phyloP scores from a whole-genome alignment of 164 flowering plant genomes.

The Berberis vulgaris region DNA sequence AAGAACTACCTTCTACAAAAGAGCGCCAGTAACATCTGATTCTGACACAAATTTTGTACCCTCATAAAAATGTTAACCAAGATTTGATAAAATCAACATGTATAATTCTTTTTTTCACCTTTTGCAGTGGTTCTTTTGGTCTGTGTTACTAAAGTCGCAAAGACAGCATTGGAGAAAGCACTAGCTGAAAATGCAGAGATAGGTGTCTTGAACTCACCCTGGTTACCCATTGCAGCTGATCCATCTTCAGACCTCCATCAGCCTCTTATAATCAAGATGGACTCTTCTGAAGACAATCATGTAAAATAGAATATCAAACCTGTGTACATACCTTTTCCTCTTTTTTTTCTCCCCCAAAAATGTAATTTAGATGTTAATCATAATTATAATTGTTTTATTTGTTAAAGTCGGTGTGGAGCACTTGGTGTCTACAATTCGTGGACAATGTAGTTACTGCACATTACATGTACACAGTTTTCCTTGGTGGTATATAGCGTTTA shows the following conservation, averaged over 20 bases:
- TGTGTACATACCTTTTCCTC: conserved; percentile 33
- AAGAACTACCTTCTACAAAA: no score
- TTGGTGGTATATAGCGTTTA: no score
- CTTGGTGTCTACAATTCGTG: neutral
- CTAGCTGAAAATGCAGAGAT: conserved; percentile 64
- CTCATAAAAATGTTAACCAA: no score
- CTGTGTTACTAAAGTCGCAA: conserved; percentile 69
- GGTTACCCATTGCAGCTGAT: conserved; percentile 40
- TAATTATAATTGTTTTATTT: no score
- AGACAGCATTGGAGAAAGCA: conserved; percentile 77
- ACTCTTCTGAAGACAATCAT: conserved; percentile 33
- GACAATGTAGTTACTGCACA: neutral
- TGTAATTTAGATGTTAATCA: neutral
- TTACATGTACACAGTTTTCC: no score
- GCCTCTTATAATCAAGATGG: conserved; percentile 75
- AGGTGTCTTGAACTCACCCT: conserved; percentile 27
- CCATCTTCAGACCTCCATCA: conserved; percentile 44
- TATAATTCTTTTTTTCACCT: neutral
- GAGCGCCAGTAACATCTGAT: no score
- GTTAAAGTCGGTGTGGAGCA: neutral
- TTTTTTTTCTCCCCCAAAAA: neutral
- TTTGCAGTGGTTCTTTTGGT: conserved; percentile 54
- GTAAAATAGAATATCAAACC: conserved; percentile 24
- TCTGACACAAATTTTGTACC: no score
- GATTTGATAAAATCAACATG: neutral